Evolutionary conservation across 1,284 basidiomycete species (phyloP).

Genomic region (Salmacisia buchloeana): DNA sequence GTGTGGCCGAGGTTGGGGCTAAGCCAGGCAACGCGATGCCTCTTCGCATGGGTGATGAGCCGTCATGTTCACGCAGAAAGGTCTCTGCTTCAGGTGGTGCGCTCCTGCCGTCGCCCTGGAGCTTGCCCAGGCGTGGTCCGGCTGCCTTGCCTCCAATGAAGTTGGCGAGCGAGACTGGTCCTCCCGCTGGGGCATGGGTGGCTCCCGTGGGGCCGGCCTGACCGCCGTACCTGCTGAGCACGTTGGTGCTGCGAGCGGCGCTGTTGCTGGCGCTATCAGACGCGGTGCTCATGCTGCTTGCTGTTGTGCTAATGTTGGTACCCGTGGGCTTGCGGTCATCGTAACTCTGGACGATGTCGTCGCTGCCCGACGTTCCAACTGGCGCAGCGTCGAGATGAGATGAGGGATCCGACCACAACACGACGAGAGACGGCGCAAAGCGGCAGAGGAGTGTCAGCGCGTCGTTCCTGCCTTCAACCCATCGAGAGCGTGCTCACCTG

Average conservation of each 20-base stretch:
- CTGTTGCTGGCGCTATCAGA: neutral
- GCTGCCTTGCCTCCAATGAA: slow-evolving; percentile 48
- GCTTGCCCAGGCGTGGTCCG: slow-evolving; percentile 43
- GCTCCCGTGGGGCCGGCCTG: slow-evolving; percentile 45
- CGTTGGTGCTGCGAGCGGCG: neutral
- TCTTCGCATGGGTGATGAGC: neutral
- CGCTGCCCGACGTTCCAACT: too few species aligned
- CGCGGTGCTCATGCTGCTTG: neutral
- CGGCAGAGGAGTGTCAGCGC: too few species aligned
- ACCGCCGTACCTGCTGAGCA: slow-evolving; percentile 44
- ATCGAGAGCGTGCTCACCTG: slow-evolving; percentile 6
- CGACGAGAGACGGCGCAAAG: too few species aligned
- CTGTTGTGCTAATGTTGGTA: neutral
- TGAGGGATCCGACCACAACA: too few species aligned
- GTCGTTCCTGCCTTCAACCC: too few species aligned
- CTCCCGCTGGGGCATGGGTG: slow-evolving; percentile 24
- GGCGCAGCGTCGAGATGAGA: too few species aligned
- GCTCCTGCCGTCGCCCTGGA: slow-evolving; percentile 41
- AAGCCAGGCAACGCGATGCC: neutral
- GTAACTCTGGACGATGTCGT: too few species aligned
- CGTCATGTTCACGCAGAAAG: neutral
- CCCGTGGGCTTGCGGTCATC: too few species aligned
- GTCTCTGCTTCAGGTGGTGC: slow-evolving; percentile 33
- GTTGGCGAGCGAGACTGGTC: slow-evolving; percentile 38
- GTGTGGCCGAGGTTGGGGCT: neutral